Evolutionary conservation across 495 filamentous ascomycete species (phyloP).

Genomic region (Neurospora africana): DNA sequence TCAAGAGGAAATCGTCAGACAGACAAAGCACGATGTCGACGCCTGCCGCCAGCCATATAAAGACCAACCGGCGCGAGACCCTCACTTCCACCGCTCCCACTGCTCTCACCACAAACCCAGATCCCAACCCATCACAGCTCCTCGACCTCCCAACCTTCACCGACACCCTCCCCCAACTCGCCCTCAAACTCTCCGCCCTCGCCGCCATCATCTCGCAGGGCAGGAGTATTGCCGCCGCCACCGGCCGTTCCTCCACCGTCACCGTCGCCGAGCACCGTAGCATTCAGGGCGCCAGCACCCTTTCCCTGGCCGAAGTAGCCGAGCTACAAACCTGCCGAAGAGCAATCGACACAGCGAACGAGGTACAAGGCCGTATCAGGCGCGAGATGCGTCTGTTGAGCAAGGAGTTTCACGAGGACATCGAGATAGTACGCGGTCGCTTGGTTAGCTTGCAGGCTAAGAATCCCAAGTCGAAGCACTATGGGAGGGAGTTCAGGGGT

Average conservation of each 20-base stretch:
- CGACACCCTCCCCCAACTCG: neutral
- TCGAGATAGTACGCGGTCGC: neutral
- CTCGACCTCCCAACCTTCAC: neutral
- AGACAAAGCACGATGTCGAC: neutral
- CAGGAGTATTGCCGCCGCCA: neutral
- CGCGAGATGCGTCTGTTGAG: neutral
- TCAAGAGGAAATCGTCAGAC: neutral
- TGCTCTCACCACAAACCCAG: neutral
- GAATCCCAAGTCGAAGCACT: neutral
- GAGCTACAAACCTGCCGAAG: neutral
- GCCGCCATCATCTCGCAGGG: neutral
- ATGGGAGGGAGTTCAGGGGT: neutral
- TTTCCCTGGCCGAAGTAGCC: neutral
- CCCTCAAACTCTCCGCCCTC: neutral
- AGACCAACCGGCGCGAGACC: neutral
- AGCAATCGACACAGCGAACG: neutral
- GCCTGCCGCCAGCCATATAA: neutral
- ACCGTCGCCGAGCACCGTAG: neutral
- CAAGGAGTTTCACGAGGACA: neutral
- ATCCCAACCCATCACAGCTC: neutral
- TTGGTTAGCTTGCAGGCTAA: neutral
- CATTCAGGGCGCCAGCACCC: neutral
- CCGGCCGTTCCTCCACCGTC: neutral
- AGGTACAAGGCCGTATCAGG: neutral
- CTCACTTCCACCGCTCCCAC: neutral